Percentiles rank a stretch among this genome's conserved stretches.
These are phyloP conservation scores for Bothriochloa decipiens DNA, from an alignment of 176 grass and related monocot genomes.

Conservation along the genomic window DNA sequence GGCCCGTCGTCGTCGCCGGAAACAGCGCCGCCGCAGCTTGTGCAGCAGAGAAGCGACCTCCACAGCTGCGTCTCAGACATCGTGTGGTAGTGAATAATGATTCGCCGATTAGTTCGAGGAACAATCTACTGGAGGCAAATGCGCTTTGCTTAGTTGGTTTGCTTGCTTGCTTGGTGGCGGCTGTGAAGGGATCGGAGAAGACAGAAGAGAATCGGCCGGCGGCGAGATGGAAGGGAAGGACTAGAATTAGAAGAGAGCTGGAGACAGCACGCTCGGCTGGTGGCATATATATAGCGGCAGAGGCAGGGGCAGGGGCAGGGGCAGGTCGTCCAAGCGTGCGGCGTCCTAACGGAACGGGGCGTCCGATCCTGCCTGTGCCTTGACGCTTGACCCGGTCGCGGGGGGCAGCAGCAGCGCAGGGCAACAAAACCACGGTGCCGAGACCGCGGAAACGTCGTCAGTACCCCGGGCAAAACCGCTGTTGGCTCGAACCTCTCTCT, in stretches of 20 bases:
- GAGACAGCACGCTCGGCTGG: neutral
- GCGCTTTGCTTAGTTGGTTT: neutral
- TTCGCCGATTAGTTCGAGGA: neutral
- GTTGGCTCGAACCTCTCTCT: neutral
- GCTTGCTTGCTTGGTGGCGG: neutral
- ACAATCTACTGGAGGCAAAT: neutral
- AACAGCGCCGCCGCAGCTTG: neutral
- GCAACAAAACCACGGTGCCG: neutral
- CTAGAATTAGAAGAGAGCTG: neutral
- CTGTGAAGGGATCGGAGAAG: neutral
- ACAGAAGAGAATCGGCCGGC: neutral
- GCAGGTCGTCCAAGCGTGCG: neutral
- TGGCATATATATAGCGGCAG: slow-evolving; percentile 15
- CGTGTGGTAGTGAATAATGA: neutral
- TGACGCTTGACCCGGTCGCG: slow-evolving; percentile 39
- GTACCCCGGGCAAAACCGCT: neutral
- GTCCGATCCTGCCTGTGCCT: neutral
- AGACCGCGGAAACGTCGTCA: slow-evolving; percentile 4
- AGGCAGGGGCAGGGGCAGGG: neutral
- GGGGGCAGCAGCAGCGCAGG: neutral
- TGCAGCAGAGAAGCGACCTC: slow-evolving; percentile 52
- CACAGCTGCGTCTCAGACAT: slow-evolving; percentile 37
- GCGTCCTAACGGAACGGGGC: slow-evolving; percentile 14
- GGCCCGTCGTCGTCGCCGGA: neutral
- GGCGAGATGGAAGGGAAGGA: neutral